These are phyloP conservation scores for Beauveria sp. DNA, from an alignment of 2,329 filamentous ascomycete genomes.

Conservation along the genomic window DNA sequence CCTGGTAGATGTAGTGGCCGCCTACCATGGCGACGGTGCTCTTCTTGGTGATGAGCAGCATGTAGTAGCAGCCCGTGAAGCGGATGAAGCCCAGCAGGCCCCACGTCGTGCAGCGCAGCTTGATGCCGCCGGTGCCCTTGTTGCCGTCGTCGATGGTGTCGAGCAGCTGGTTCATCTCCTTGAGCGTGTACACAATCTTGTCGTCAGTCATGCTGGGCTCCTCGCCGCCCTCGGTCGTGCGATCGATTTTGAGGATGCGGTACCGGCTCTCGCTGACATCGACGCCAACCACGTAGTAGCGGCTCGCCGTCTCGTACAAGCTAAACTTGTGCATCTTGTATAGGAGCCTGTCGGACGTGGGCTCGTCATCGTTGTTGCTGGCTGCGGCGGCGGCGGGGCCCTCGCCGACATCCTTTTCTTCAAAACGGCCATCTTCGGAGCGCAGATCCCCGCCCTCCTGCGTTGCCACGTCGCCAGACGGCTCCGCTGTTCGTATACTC, in stretches of 20 bases:
- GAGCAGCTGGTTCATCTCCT: conserved; percentile 87
- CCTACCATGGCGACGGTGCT: conserved; percentile 94
- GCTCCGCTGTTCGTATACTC: conserved; percentile 17
- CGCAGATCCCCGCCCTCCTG: neutral
- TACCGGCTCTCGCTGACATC: conserved; percentile 86
- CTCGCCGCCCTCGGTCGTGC: conserved; percentile 68
- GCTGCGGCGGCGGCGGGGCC: conserved; percentile 12
- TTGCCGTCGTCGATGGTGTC: conserved; percentile 95
- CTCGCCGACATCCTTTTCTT: neutral
- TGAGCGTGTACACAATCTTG: conserved; percentile 86
- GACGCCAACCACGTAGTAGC: conserved; percentile 90
- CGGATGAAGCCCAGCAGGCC: conserved; percentile 90
- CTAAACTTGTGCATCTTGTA: conserved; percentile 91
- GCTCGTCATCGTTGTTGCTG: conserved; percentile 24
- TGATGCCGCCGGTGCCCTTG: conserved; percentile 80
- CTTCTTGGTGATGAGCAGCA: conserved; percentile 93
- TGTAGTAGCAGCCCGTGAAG: conserved; percentile 94
- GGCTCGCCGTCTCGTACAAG: conserved; percentile 88
- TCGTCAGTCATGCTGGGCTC: conserved; percentile 85
- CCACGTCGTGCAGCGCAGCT: conserved; percentile 85
- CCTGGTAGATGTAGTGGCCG: conserved; percentile 90
- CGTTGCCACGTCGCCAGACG: conserved; percentile 1
- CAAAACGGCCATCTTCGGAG: neutral
- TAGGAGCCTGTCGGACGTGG: conserved; percentile 29
- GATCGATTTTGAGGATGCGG: conserved; percentile 89